phyloP scores from a whole-genome alignment of 2,329 filamentous ascomycete genomes.

The Exophiala aquamarina region DNA sequence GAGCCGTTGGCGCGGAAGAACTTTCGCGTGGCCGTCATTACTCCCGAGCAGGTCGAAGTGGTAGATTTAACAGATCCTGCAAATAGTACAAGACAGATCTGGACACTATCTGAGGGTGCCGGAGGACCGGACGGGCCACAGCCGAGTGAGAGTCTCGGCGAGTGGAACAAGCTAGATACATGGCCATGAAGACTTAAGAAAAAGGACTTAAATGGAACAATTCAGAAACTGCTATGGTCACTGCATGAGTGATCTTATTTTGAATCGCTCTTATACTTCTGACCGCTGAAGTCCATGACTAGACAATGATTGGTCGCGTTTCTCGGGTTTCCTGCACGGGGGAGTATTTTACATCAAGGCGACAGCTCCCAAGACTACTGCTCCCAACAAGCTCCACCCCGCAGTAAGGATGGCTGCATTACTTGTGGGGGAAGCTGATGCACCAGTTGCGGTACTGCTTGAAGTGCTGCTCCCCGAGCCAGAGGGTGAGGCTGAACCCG shows the following conservation, averaged over 20 bases:
- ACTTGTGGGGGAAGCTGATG: slow-evolving; percentile 33
- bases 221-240: too few relatives aligned
- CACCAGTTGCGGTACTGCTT: slow-evolving; percentile 1
- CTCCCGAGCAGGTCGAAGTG: slow-evolving; percentile 73
- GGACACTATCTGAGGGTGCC: slow-evolving; percentile 56
- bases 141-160: slow-evolving; percentile 33
- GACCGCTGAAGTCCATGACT: too few relatives aligned
- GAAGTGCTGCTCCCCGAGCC: slow-evolving; percentile 7
- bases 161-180: slow-evolving; percentile 69
- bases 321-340: too few relatives aligned
- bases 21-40: slow-evolving; percentile 85
- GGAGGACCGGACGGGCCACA: slow-evolving; percentile 38
- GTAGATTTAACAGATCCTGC: slow-evolving; percentile 69
- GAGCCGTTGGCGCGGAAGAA: slow-evolving; percentile 64
- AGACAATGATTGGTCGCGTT: too few relatives aligned
- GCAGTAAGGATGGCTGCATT: slow-evolving; percentile 36
- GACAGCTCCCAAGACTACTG: slow-evolving; percentile 34
- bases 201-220: too few relatives aligned
- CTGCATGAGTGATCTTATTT: too few relatives aligned
- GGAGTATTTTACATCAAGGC: slow-evolving; percentile 31
- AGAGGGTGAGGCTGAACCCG: slow-evolving; percentile 7
- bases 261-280: too few relatives aligned
- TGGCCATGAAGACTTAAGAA: slow-evolving; percentile 54
- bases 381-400: slow-evolving; percentile 39
- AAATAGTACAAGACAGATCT: slow-evolving; percentile 64